These are phyloP conservation scores for Neurospora sp. DNA, from an alignment of 495 filamentous ascomycete genomes.

Conservation along the genomic window DNA sequence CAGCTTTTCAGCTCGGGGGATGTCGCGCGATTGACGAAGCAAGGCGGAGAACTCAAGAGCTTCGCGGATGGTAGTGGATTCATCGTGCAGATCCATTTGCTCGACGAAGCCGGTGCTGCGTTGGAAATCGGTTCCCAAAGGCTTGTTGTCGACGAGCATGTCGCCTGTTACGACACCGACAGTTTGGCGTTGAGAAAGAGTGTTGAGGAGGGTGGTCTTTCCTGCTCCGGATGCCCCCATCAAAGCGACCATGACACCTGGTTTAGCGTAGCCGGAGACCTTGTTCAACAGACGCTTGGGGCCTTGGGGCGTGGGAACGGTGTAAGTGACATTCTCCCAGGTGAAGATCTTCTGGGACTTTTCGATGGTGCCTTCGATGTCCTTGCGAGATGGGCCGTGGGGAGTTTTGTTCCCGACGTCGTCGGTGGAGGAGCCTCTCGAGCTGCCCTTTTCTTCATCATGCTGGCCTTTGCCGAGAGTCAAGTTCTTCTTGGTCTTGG, in stretches of 20 bases:
- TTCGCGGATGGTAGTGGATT: conserved; percentile 77
- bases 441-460: conserved; percentile 37
- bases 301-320: conserved; percentile 53
- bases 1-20: conserved; percentile 60
- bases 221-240: conserved; percentile 83
- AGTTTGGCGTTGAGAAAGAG: conserved; percentile 64
- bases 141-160: conserved; percentile 70
- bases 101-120: conserved; percentile 76
- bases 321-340: conserved; percentile 53
- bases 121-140: conserved; percentile 62
- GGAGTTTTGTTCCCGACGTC: conserved; percentile 13
- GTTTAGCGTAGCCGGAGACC: conserved; percentile 69
- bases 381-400: conserved; percentile 33
- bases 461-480: background rate
- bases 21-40: conserved; percentile 62
- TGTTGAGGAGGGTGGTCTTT: conserved; percentile 58
- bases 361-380: conserved; percentile 14
- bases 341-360: conserved; percentile 38
- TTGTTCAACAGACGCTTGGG: conserved; percentile 54
- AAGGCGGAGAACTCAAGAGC: conserved; percentile 72
- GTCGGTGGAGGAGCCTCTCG: conserved; percentile 13
- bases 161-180: conserved; percentile 62
- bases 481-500: conserved; percentile 20
- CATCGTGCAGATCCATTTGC: conserved; percentile 78
- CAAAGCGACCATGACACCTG: conserved; percentile 68